Evolutionary conservation across 2,329 filamentous ascomycete species (phyloP), one percentile per base, ranked within the genome.

Genomic region (Dothiorella sarmentorum): DNA sequence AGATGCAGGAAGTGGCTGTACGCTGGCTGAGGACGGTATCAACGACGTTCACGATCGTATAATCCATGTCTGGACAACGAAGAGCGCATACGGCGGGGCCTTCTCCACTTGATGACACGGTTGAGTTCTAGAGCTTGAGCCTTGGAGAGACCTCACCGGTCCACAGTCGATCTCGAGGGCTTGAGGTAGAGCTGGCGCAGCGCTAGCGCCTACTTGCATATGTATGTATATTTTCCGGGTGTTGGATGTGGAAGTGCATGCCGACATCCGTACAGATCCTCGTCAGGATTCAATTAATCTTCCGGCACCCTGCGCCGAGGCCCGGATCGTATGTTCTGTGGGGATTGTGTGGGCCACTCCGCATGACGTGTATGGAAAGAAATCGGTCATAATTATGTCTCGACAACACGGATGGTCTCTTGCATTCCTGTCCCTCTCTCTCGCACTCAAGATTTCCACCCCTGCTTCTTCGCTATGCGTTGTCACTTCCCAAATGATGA

Each of bases 341-440:
- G 49, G 26, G 49, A 53, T 53, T 22, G 13, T 27, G 49, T 53
- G 49, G 49, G 40, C 17, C 49, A 11, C 22, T 40, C 35, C 35
- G 49, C 33, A 40, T 53, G 49, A 53, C 49, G 49, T 53, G 49
- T 53, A 53, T 53, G 29, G 22, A n/a, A 40, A 27, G 17, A 15
- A 17, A 22, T 13, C 22, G 29, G 10, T 15, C 11, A 15, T 13
- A 53, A 20, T 31, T 38, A 52, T 15, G 31, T 27, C 17, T 20
- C 5, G 22, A 24, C 29, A 29, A 15, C 17, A 11, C 18, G 49
- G 49, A 52, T 27, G 47, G 29, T 15, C 26, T 11, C 17, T 27
- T 35, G 38, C 52, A 44, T 42, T 35, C 38, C 38, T 31, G 3
- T 29, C 26, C 18, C 7, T 22, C 13, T 26, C 35, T 7, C 18